Base-by-base conservation (phyloP, 352 stramenopile genomes). In the Globisporangium cederbergense region DNA sequence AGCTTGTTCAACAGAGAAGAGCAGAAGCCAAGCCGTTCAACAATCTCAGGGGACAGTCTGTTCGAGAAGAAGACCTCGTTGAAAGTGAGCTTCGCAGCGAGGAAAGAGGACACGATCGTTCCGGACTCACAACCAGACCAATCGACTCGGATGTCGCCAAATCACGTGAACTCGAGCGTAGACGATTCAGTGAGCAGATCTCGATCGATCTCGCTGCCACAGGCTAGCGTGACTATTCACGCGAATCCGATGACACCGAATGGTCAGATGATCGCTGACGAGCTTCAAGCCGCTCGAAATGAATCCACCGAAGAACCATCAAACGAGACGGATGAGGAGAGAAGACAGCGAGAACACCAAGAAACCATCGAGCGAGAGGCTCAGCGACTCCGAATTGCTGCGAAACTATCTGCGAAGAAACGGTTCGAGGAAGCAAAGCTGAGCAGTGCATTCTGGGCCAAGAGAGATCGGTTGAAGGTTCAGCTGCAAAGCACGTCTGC, bases 351-450 rank as follows among this genome's bases (percentile, higher is more conserved):
- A 49, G 76, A 90, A 46, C 78, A 89, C 28, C 70, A 87, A 42
- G 77, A 85, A 59, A 84, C 64, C n/a, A 83, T 93, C 25, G 69
- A 88, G 28, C 76, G 77, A 3, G 81, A 93, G 64, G 81, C 79
- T 4, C 71, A 90, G 52, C 74, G 81, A 14, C 66, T 95, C 61
- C 79, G 86, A 46, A 62, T 88, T 40, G 76, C 81, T 40, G 75
- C 81, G 7, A 90, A 87, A 49, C 64, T 88, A 54, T 91, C 83
- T 2, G 86, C 84, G 0, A 79, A 89, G 50, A 91, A 93, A 60
- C 72, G 84, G 2, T 77, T 93, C 42, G 84, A 93, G 70, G 76
- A 90, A 70, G 81, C 84, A 4, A 91, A 87, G 64, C 76, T 78
- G n/a, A 89, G 67, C 28, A 83, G 76, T 36, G 62, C 74, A 1